Base-by-base conservation (phyloP, 2,329 filamentous ascomycete genomes). In the Penicillium sp. region DNA sequence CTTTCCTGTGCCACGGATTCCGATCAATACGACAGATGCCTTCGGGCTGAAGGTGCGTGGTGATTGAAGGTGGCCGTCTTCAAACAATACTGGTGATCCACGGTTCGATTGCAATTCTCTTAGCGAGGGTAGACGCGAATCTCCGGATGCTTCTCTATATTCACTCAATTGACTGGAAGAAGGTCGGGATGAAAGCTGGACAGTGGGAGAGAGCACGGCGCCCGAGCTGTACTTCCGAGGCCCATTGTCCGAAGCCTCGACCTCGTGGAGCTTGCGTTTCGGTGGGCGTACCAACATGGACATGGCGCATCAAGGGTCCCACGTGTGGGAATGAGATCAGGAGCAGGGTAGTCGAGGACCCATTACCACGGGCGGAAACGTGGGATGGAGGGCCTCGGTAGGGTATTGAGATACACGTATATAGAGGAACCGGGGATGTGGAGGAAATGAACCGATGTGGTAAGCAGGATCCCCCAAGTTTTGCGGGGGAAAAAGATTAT, bases 1-100 rank as follows among this genome's bases (percentile, higher is more conserved):
- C 72, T 92, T 92, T 16, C 89, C 89, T 5, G 87, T 85, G 11
- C 89, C 89, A 15, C 87, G 84, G 55, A 91, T 85, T 2, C 89
- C 89, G 23, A 89, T 82, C 19, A 92, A 78, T 7, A 92, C 82
- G 54, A 92, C 85, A 1, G 89, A 91, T 2, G 87, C 85, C 76
- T 89, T 82, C 10, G 79, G 71, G 9, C 78, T 75, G 66, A 88
- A 89, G 19, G 58, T 65, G 34, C 71, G 67, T 21, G 63, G 62
- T 4, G 56, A 74, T 41, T 70, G 46, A 61, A 69, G 41, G 65
- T 63, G 59, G 1, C 63, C 53, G 41, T 56, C 60, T 19, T 70
- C 67, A 31, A 69, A 64, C 38, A 62, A 54, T 8, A 64, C 62
- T 5, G 70, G 71, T 2, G 71, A 72, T 19, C 67, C 59, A 63